phyloP scores from a whole-genome alignment of 78 protist species.

The Salpingoeca rosetta region DNA sequence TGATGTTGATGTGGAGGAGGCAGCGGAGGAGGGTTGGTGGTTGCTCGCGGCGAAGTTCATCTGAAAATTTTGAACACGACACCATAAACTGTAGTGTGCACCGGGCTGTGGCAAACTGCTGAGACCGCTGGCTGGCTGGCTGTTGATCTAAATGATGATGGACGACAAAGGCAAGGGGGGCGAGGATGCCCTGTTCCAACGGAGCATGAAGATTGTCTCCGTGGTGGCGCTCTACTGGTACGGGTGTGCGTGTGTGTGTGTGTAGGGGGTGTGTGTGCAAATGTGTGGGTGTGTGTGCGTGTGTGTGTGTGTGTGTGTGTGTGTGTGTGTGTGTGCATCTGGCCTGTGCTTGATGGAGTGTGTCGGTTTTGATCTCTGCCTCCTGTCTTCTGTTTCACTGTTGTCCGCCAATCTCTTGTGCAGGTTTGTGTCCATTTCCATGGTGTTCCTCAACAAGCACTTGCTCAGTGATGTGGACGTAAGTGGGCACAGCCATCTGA shows the following conservation, averaged over 20 bases:
- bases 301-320: neutral
- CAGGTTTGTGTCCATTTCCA: neutral
- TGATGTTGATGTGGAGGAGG: no score
- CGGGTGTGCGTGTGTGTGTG: neutral
- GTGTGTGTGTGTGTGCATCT: neutral
- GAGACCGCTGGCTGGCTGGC: no score
- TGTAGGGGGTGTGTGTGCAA: neutral
- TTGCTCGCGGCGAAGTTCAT: no score
- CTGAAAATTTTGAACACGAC: no score
- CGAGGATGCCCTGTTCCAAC: neutral
- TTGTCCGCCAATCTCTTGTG: neutral
- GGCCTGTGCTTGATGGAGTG: neutral
- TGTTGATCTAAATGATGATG: no score
- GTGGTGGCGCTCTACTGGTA: neutral
- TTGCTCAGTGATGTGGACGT: neutral
- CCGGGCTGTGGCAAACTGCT: no score
- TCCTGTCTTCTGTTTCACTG: neutral
- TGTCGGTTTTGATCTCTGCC: neutral
- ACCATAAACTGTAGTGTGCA: no score
- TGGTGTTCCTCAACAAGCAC: neutral
- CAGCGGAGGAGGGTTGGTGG: no score
- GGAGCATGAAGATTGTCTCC: neutral
- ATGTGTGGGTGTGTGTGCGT: neutral
- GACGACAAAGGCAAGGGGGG: no score
- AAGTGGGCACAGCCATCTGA: no score